A percentile compares a stretch with the other conserved stretches of the same genome.
These are phyloP conservation scores for Teunomyces lycoperdinae DNA, from an alignment of 805 yeast species.

Conservation along the genomic window DNA sequence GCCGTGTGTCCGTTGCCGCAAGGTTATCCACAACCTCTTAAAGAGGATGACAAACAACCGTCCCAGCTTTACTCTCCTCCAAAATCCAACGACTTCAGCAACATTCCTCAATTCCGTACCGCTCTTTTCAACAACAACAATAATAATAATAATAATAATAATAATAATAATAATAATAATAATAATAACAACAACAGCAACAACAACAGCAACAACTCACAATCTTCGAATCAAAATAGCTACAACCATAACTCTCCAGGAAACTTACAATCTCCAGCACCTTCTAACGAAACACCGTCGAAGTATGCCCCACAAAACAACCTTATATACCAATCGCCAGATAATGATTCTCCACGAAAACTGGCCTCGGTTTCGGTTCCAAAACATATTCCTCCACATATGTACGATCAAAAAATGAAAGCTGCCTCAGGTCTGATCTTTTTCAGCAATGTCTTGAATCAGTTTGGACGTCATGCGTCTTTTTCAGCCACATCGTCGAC, in stretches of 20 bases:
- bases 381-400: slow-evolving; percentile 6
- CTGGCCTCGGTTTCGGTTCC: slow-evolving; percentile 2
- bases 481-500: slow-evolving; percentile 62
- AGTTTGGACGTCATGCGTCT: slow-evolving; percentile 47
- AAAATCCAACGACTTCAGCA: slow-evolving; percentile 5
- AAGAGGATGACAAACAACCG: slow-evolving; percentile 1
- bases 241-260: slow-evolving; percentile 26
- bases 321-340: slow-evolving; percentile 1
- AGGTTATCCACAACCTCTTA: slow-evolving; percentile 3
- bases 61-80: slow-evolving; percentile 17
- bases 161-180: too few species aligned
- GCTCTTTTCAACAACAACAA: slow-evolving; percentile 8
- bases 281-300: slow-evolving; percentile 1
- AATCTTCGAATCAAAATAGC: slow-evolving; percentile 13
- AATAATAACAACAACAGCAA: too few species aligned
- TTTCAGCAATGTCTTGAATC: slow-evolving; percentile 4
- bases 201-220: background rate
- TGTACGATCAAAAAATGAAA: background rate
- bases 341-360: slow-evolving; percentile 1
- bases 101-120: slow-evolving; percentile 13
- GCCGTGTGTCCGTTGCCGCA: slow-evolving; percentile 48
- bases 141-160: too few species aligned
- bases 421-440: background rate
- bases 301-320: slow-evolving; percentile 11
- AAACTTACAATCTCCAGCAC: slow-evolving; percentile 7